Percentiles rank a stretch among this genome's conserved stretches.
phyloP scores from a whole-genome alignment of 257 asterid species.

The Leptodermis oblonga region DNA sequence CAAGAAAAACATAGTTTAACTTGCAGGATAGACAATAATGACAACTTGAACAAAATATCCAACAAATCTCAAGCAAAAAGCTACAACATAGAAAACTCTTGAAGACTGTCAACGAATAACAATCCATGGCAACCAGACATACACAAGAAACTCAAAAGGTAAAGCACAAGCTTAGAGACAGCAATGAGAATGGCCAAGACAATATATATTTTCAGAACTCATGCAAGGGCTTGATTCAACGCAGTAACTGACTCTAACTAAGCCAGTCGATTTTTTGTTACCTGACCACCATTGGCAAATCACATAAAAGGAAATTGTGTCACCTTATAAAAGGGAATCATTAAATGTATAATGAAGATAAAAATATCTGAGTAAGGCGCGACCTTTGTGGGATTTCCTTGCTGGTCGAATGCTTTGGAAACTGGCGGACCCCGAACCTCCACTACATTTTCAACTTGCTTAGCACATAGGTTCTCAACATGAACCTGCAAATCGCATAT shows the following conservation, averaged over 20 bases:
- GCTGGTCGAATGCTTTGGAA: constrained; percentile 77
- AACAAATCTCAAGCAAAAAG: not conserved
- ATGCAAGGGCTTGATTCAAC: not conserved
- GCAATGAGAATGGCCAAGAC: not conserved
- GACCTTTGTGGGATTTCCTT: constrained; percentile 96
- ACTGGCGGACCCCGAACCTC: constrained; percentile 97
- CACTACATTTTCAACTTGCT: constrained; percentile 70
- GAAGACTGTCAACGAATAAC: not conserved
- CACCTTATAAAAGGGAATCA: not conserved
- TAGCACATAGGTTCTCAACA: constrained; percentile 49
- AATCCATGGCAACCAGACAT: not conserved
- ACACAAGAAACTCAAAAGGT: not conserved
- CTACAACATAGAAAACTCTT: not conserved
- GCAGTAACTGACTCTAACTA: constrained; percentile 1
- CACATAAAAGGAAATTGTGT: not conserved
- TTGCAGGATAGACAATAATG: not conserved
- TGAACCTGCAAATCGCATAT: constrained; percentile 44
- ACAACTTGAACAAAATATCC: not conserved
- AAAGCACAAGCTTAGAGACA: not conserved
- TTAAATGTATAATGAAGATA: not conserved
- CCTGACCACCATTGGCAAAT: constrained; percentile 2
- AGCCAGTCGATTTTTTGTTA: constrained; percentile 1
- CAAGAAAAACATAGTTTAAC: not conserved
- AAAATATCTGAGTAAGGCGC: not conserved
- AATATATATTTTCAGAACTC: constrained; percentile 3